Conservation (phyloP, 306 rosid genomes). For the Biancaea sappan region DNA sequence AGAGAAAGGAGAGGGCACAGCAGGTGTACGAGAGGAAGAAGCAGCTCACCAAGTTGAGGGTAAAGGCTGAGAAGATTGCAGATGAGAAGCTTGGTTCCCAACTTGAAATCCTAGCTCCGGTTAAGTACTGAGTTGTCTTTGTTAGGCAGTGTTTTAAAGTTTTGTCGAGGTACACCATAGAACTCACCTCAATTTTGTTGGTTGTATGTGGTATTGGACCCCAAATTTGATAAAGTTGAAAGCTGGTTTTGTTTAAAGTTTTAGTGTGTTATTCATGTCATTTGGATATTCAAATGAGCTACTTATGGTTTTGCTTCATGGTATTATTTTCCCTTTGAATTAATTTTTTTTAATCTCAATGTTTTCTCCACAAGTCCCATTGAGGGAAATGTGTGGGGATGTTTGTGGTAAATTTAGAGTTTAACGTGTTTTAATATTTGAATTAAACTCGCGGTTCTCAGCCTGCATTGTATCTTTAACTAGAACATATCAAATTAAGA, state of each 20-base stretch:
- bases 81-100: slow-evolving; percentile 77
- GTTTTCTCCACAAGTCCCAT: neutral
- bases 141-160: slow-evolving; percentile 10
- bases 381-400: neutral
- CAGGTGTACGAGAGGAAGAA: slow-evolving; percentile 73
- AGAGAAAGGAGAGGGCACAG: slow-evolving; percentile 75
- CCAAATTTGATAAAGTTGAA: slow-evolving; percentile 9
- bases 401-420: neutral
- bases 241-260: neutral
- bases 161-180: slow-evolving; percentile 22
- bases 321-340: neutral
- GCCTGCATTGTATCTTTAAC: no score
- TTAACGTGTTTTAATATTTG: neutral
- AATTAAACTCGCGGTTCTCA: no score
- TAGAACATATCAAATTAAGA: no score
- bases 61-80: slow-evolving; percentile 65
- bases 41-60: slow-evolving; percentile 65
- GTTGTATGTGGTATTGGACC: slow-evolving; percentile 19
- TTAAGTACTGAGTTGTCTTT: slow-evolving; percentile 53
- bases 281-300: neutral
- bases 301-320: neutral
- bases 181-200: slow-evolving; percentile 33
- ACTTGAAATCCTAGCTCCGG: slow-evolving; percentile 63
- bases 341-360: neutral
- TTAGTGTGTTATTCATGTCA: neutral